Evolutionary conservation across 1,139 yeast species (phyloP), one percentile per base, ranked within the genome.

Genomic region (Meyerozyma carpophila): DNA sequence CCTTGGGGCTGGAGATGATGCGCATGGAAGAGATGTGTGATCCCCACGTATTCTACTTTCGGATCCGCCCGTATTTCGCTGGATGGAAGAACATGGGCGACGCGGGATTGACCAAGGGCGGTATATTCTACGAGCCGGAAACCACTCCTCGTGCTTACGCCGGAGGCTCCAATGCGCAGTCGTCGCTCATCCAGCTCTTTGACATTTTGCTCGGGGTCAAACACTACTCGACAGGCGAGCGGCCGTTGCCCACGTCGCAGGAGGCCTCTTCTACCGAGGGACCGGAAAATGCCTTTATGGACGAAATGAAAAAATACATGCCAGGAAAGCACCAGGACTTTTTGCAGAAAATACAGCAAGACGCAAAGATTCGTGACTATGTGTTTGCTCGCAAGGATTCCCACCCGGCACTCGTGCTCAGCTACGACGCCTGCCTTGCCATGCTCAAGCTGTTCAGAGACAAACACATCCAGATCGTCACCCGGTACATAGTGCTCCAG

Each of bases 141-240:
- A 53, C 63, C 1, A 63, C 56, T 20, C 84, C 81, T 44, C 72
- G 87, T 49, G 63, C 73, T 27, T 86, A 78, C 60, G 75, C 95
- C 6, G 98, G 98, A 21, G 98, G 98, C 0, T 87, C 96, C 10
- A 91, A 91, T 59, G 97, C 96, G 0, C 98, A 91, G 63, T 82
- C 93, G 41, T 88, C 96, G 2, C 70, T 90, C 51, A 86, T 91
- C 47, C 97, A 91, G 63, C 84, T 89, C 36, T 70, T 91, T 50
- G 98, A 91, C 59, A 77, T 88, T 25, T 62, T 89, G 13, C 71
- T 91, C 37, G 81, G 81, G 39, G 84, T 91, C 16, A 82, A 82
- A 47, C 98, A 91, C 61, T 76, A 74, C 53, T 83, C 94, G 8
- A 82, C 91, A 1, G 96, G 95, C 2, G 79, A 79, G 51, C 59